phyloP scores from a whole-genome alignment of 1,284 basidiomycete species.

The Rhodotorula sp. region DNA sequence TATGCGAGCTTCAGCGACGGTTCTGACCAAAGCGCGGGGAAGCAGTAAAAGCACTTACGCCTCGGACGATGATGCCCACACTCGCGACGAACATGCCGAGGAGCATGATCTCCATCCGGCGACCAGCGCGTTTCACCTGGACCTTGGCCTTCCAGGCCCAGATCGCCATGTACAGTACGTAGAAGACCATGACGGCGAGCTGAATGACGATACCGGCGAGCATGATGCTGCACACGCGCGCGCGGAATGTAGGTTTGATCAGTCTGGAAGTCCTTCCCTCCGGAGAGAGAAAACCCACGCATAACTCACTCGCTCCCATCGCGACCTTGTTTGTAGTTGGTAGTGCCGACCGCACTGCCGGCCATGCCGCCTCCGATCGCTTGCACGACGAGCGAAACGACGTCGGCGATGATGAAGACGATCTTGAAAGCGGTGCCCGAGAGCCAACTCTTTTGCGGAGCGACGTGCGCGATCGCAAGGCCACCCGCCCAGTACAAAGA shows the following conservation, averaged over 20 bases:
- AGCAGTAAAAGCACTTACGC: neutral
- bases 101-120: conserved; percentile 7
- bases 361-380: conserved; percentile 52
- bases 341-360: conserved; percentile 8
- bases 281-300: neutral
- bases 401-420: conserved; percentile 50
- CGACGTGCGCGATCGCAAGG: conserved; percentile 47
- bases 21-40: neutral
- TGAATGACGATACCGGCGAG: conserved; percentile 52
- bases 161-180: conserved; percentile 45
- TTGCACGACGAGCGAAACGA: conserved; percentile 51
- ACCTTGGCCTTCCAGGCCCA: conserved; percentile 2
- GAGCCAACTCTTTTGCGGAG: conserved; percentile 44
- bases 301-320: conserved; percentile 16
- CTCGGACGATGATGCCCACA: conserved; percentile 26
- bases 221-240: conserved; percentile 44
- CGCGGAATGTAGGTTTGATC: neutral
- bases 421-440: conserved; percentile 47
- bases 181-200: conserved; percentile 47
- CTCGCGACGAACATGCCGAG: conserved; percentile 5
- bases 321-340: neutral
- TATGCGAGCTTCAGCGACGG: too few relatives aligned
- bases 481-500: conserved; percentile 50
- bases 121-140: neutral
- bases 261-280: neutral